Conservation (phyloP, 139 green algal genomes). For the Diplosphaera chodatii region DNA sequence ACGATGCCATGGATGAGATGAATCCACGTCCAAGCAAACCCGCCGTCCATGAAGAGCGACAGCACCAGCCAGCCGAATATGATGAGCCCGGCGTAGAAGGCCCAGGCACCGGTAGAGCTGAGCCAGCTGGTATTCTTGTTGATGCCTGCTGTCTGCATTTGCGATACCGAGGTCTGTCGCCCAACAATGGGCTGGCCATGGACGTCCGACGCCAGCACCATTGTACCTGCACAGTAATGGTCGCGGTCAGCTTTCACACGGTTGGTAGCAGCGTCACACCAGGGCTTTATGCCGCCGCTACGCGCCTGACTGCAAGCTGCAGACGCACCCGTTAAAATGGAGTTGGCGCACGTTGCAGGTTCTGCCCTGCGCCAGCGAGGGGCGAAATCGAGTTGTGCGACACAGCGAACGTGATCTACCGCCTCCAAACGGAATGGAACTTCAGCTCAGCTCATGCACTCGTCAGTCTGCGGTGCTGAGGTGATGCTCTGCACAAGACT, state of each 20-base stretch:
- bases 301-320: too few relatives aligned
- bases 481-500: too few relatives aligned
- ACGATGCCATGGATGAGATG: constrained; percentile 74
- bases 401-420: too few relatives aligned
- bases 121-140: constrained; percentile 82
- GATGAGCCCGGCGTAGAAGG: constrained; percentile 69
- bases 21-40: constrained; percentile 83
- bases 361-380: too few relatives aligned
- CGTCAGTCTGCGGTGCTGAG: too few relatives aligned
- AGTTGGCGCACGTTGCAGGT: too few relatives aligned
- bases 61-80: constrained; percentile 63
- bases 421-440: too few relatives aligned
- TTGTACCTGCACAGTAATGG: not conserved
- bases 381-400: too few relatives aligned
- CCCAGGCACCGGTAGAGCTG: constrained; percentile 58
- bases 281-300: too few relatives aligned
- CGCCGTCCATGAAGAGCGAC: constrained; percentile 47
- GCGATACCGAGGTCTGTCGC: not conserved
- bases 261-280: not conserved
- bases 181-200: not conserved
- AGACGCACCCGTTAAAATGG: too few relatives aligned
- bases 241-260: too few relatives aligned
- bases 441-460: too few relatives aligned
- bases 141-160: not conserved
- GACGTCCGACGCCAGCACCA: not conserved